phyloP scores from a whole-genome alignment of 1,284 basidiomycete species.

The Ganoderma multipileum region DNA sequence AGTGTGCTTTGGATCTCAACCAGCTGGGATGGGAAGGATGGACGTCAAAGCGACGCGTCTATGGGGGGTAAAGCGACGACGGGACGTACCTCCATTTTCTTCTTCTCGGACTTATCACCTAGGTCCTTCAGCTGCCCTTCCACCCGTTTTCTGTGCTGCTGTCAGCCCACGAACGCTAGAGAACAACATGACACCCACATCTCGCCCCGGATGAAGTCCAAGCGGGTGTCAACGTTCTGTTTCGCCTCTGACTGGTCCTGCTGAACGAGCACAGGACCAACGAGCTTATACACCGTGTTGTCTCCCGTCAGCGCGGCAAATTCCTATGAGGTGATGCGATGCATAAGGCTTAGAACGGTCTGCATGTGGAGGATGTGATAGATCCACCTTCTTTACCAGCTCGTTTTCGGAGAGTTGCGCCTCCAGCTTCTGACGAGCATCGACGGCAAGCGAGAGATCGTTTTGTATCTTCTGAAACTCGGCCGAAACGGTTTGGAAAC shows the following conservation, averaged over 20 bases:
- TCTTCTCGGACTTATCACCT: slow-evolving; percentile 76
- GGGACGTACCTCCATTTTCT: slow-evolving; percentile 76
- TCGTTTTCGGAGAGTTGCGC: slow-evolving; percentile 94
- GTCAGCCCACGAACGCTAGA: slow-evolving; percentile 5
- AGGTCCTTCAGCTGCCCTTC: slow-evolving; percentile 83
- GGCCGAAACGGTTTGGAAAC: slow-evolving; percentile 68
- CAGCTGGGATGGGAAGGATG: slow-evolving; percentile 48
- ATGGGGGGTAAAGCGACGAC: neutral
- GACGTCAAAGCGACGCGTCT: slow-evolving; percentile 4
- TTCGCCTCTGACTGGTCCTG: slow-evolving; percentile 93
- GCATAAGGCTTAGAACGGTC: neutral
- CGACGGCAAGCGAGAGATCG: slow-evolving; percentile 76
- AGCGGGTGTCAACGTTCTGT: slow-evolving; percentile 87
- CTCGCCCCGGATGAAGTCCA: slow-evolving; percentile 91
- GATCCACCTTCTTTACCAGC: slow-evolving; percentile 83
- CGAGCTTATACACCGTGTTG: slow-evolving; percentile 91
- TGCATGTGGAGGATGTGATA: neutral
- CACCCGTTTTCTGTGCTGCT: slow-evolving; percentile 70
- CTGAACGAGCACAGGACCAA: slow-evolving; percentile 90
- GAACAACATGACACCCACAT: slow-evolving; percentile 65
- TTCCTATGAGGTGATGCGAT: slow-evolving; percentile 61
- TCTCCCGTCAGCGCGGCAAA: slow-evolving; percentile 78
- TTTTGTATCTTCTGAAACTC: slow-evolving; percentile 85
- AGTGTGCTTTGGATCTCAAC: slow-evolving; percentile 68
- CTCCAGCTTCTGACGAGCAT: slow-evolving; percentile 84